These are phyloP conservation scores for Diaporthe ilicicola DNA, from an alignment of 2,329 filamentous ascomycete genomes.

Conservation along the genomic window DNA sequence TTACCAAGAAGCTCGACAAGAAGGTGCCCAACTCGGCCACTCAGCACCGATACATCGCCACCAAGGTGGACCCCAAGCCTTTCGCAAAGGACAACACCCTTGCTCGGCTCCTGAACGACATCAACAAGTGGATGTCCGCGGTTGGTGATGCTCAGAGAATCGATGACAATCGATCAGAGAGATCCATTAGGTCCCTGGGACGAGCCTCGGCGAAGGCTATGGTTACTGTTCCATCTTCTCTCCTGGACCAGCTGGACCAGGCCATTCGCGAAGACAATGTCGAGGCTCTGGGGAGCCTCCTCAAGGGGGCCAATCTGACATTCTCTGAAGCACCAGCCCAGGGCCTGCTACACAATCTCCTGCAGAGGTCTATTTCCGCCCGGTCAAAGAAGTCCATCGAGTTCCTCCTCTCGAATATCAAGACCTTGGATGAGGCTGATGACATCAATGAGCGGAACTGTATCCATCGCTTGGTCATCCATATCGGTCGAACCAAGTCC, in stretches of 20 bases:
- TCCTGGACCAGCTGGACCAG: slow-evolving; percentile 76
- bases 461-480: slow-evolving; percentile 90
- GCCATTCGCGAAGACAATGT: slow-evolving; percentile 76
- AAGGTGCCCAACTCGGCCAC: slow-evolving; percentile 80
- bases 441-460: slow-evolving; percentile 96
- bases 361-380: slow-evolving; percentile 79
- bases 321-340: slow-evolving; percentile 65
- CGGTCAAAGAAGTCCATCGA: slow-evolving; percentile 75
- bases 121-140: slow-evolving; percentile 92
- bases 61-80: slow-evolving; percentile 87
- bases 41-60: slow-evolving; percentile 86
- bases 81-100: slow-evolving; percentile 79
- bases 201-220: slow-evolving; percentile 79
- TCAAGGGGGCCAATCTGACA: slow-evolving; percentile 65
- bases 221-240: slow-evolving; percentile 73
- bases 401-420: slow-evolving; percentile 73
- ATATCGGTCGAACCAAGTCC: slow-evolving; percentile 81
- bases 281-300: slow-evolving; percentile 60
- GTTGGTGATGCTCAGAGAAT: slow-evolving; percentile 79
- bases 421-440: slow-evolving; percentile 82
- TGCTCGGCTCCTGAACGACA: slow-evolving; percentile 60
- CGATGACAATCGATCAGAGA: slow-evolving; percentile 78
- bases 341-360: slow-evolving; percentile 77
- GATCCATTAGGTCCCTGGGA: slow-evolving; percentile 79
- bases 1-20: slow-evolving; percentile 98